Conservation (phyloP, 805 yeast species). For the Sugiyamaella qingdaonensis region DNA sequence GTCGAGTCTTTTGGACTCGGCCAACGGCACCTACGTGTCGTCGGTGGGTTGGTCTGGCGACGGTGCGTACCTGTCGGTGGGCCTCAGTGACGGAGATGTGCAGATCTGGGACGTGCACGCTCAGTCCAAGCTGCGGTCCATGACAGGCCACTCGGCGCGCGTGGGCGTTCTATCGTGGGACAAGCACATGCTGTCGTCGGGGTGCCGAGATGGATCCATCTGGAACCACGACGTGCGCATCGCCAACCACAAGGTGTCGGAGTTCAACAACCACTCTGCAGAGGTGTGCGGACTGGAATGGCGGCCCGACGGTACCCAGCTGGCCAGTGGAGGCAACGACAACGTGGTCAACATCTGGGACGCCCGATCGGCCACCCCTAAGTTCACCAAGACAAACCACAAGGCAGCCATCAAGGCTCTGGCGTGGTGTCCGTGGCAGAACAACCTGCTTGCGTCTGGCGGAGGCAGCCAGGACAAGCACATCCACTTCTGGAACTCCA, state of each 20-base stretch:
- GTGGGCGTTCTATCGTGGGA: conserved; percentile 85
- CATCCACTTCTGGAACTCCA: conserved; percentile 92
- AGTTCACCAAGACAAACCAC: conserved; percentile 72
- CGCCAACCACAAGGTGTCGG: conserved; percentile 64
- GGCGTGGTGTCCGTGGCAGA: conserved; percentile 90
- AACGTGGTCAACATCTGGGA: conserved; percentile 94
- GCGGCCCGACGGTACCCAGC: conserved; percentile 75
- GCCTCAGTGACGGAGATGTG: conserved; percentile 73
- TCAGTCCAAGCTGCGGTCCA: conserved; percentile 66
- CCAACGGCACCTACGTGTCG: conserved; percentile 47
- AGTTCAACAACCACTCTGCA: conserved; percentile 65
- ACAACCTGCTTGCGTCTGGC: conserved; percentile 84
- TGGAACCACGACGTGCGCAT: conserved; percentile 87
- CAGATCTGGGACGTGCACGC: conserved; percentile 94
- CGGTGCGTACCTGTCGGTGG: conserved; percentile 79
- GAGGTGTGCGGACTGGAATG: conserved; percentile 92
- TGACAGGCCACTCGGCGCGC: conserved; percentile 70
- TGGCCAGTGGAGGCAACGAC: conserved; percentile 93
- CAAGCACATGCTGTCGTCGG: conserved; percentile 75
- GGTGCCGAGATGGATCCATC: conserved; percentile 79
- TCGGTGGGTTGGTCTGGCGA: conserved; percentile 90
- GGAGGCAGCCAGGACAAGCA: conserved; percentile 91
- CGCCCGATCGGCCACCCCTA: conserved; percentile 62
- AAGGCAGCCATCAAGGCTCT: conserved; percentile 94
- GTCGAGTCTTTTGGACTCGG: conserved; percentile 53